Evolutionary conservation across 2,329 filamentous ascomycete genomes (phyloP), one percentile per base, ranked within the genome.

Genomic region (Epichloe sibirici): DNA sequence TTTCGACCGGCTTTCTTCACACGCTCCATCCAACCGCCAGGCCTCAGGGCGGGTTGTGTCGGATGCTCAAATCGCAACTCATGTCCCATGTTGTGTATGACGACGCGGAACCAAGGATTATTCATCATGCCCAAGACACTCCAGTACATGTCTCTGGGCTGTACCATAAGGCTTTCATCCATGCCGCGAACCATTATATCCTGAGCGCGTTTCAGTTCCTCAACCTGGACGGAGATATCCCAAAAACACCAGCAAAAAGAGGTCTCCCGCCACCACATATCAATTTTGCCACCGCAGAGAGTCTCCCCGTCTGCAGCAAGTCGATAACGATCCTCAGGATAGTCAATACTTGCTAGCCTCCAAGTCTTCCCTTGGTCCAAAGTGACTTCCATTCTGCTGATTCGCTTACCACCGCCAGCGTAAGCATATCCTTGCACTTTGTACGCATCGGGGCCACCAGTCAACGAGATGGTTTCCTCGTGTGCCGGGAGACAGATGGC

Each of bases 61-160:
- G 90, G 90, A 60, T 96, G 90, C 65, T 95, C 90, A 59, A 96
- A 96, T 5, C 80, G 76, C 43, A 95, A 69, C 7, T 63, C 68
- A 44, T 62, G 54, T 0, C 74, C 75, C 55, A 90, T 83, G 52
- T 82, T 83, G 50, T 81, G 79, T 51, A 96, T 86, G 2, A 83
- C 80, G 1, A 96, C 78, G 5, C 90, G 78, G 66, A 86, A 96
- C 90, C 90, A 96, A 0, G 88, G 87, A 61, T 95, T 95, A 69
- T 95, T 95, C 90, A 96, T 95, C 90, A 96, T 96, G 0, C 90
- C 90, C 40, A 95, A 71, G 2, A 95, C 89, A 55, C 82, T 90
- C 90, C 90, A 96, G 70, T 95, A 95, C 88, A 95, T 93, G 62
- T 96, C 90, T 56, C 88, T 78, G 4, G 90, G 90, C 65, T 95